Base-by-base conservation (phyloP, 2,329 filamentous ascomycete species). In the Teratosphaeria zuluensis region DNA sequence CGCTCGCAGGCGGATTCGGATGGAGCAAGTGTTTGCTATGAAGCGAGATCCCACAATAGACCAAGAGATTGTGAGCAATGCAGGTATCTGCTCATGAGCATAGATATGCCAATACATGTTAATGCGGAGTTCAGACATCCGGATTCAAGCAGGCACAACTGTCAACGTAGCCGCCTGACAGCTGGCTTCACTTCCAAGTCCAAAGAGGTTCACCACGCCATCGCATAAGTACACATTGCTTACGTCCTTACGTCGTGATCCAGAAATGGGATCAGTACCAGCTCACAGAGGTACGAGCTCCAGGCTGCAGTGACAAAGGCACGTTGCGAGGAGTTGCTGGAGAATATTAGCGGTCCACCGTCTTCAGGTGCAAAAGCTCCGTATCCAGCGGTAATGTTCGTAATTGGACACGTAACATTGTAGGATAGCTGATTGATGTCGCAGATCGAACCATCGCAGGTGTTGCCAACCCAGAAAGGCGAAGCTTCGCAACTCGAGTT, bases 1-100 rank as follows among this genome's bases (percentile, higher is more conserved):
- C 63, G 64, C 56, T 35, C 69, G 72, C 53, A 66, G 70, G 35
- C 46, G 70, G 46, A 60, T 67, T 59, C 69, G 71, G 59, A 64
- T 73, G 21, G 68, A 72, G 60, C 67, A 65, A 4, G 42, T 76
- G 51, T 62, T 61, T 33, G 51, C 33, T 12, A 46, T 51, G 8
- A 58, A 21, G 35, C 57, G 60, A 54, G 58, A 62, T 30, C 51
- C 51, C 1, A 53, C 16, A 14, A 53, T 53, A 8, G 51, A 53
- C 24, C 24, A 19, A 53, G 51, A 53, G 21, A 32, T 53, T n/a
- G 28, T 53, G 51, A 53, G 31, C 21, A 33, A n/a, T n/a, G 51
- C 31, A 21, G 51, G 28, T n/a, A n/a, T 33, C 14, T 28, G 51
- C 31, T 53, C 28, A 24, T 53, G 30, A 19, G 31, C n/a, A 30